Evolutionary conservation across 257 asterid genomes (phyloP).

Genomic region (Cruciata laevipes): DNA sequence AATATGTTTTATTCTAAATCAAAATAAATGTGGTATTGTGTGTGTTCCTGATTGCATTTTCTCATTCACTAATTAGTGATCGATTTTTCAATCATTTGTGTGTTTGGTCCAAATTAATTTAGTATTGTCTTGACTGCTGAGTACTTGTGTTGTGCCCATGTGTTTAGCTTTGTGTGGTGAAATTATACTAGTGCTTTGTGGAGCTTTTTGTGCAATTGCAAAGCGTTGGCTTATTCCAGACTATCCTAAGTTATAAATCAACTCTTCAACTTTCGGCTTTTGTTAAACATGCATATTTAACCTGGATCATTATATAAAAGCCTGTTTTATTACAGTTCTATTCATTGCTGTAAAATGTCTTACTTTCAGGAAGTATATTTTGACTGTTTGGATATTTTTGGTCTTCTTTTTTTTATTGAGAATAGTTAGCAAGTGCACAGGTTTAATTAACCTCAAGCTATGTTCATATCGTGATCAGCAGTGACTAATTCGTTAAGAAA

Average conservation of each 20-base stretch:
- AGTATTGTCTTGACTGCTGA: not conserved
- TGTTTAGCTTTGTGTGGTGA: not conserved
- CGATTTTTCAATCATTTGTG: not conserved
- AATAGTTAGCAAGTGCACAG: not conserved
- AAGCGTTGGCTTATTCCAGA: slow-evolving; percentile 5
- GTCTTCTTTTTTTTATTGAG: not conserved
- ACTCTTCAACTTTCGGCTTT: not conserved
- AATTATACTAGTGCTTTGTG: not conserved
- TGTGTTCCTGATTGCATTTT: slow-evolving; percentile 6
- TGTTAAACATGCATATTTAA: slow-evolving; percentile 1
- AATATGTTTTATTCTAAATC: not conserved
- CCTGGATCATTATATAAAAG: not conserved
- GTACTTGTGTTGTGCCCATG: not conserved
- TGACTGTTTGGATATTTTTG: not conserved
- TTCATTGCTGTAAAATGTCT: not conserved
- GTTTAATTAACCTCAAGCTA: slow-evolving; percentile 4
- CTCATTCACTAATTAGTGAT: not conserved
- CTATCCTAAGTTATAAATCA: not conserved
- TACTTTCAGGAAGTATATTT: not conserved
- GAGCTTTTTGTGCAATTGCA: not conserved
- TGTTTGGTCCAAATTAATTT: not conserved
- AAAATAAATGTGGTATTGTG: not conserved
- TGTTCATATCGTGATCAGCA: not conserved
- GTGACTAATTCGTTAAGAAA: slow-evolving; percentile 7
- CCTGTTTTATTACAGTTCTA: not conserved